A percentile compares a stretch with the other conserved stretches of the same genome.
phyloP scores from a whole-genome alignment of 768 basidiomycete species.

The Xanthoconium stramineum region DNA sequence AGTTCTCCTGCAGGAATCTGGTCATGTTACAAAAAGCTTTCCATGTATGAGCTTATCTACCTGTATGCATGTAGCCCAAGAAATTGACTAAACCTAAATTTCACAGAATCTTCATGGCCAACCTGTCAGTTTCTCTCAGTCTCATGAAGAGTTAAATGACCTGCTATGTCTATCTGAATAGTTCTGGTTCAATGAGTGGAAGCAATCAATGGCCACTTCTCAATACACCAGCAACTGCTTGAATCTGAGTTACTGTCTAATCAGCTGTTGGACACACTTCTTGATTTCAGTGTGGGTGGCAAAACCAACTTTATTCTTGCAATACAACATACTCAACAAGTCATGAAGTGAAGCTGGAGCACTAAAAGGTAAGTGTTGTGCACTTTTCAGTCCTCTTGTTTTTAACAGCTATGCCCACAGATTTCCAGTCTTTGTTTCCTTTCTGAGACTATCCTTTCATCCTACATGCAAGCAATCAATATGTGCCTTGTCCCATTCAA shows the following conservation, averaged over 20 bases:
- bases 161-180: constrained; percentile 13
- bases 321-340: constrained; percentile 29
- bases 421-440: constrained; percentile 38
- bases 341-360: constrained; percentile 50
- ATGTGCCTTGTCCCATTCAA: constrained; percentile 5
- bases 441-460: too few species aligned
- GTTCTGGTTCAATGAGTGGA: constrained; percentile 51
- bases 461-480: too few species aligned
- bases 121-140: constrained; percentile 32
- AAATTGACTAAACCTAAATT: constrained; percentile 2
- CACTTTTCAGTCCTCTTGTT: not conserved
- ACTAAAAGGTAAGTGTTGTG: constrained; percentile 39
- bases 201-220: constrained; percentile 43
- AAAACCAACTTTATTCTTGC: constrained; percentile 48
- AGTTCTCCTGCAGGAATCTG: constrained; percentile 53
- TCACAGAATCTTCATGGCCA: constrained; percentile 50
- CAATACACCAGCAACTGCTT: constrained; percentile 39
- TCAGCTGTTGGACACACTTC: constrained; percentile 38
- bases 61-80: not conserved
- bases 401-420: constrained; percentile 1
- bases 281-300: constrained; percentile 28
- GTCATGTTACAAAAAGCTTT: constrained; percentile 49
- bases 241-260: constrained; percentile 39
- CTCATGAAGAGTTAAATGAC: not conserved
- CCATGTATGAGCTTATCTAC: constrained; percentile 48